These are phyloP conservation scores for Epipyxis sp. DNA, from an alignment of 108 stramenopile genomes.

Conservation along the genomic window DNA sequence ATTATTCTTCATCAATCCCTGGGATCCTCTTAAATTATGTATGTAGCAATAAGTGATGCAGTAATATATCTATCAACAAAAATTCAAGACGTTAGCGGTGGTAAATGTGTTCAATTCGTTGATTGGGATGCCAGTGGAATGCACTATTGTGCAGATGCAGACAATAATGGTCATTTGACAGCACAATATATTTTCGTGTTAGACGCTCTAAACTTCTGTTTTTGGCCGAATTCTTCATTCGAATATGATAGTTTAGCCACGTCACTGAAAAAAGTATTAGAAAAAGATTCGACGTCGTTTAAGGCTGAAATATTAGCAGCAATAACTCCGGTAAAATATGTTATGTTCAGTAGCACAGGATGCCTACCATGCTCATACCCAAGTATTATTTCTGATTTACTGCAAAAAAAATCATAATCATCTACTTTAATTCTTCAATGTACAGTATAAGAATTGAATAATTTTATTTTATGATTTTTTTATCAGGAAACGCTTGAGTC, in stretches of 20 bases:
- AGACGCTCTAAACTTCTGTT: conserved; percentile 91
- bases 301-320: background rate
- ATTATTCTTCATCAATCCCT: too few species aligned
- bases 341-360: too few species aligned
- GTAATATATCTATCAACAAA: too few species aligned
- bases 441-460: too few species aligned
- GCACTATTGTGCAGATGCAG: conserved; percentile 65
- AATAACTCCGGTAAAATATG: background rate
- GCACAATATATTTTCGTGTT: conserved; percentile 74
- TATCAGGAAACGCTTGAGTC: background rate
- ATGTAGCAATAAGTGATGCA: too few species aligned
- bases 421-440: too few species aligned
- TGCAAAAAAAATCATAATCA: too few species aligned
- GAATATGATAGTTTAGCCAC: conserved; percentile 81
- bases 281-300: conserved; percentile 36
- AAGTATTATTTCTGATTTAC: too few species aligned
- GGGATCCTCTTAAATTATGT: too few species aligned
- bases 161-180: conserved; percentile 34
- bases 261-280: conserved; percentile 66
- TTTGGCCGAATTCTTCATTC: conserved; percentile 73
- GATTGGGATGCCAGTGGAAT: conserved; percentile 81
- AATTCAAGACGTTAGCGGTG: too few species aligned
- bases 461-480: background rate
- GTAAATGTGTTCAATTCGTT: too few species aligned
- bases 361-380: too few species aligned